phyloP scores from a whole-genome alignment of 495 filamentous ascomycete genomes.

The Penicillium waksmanii region DNA sequence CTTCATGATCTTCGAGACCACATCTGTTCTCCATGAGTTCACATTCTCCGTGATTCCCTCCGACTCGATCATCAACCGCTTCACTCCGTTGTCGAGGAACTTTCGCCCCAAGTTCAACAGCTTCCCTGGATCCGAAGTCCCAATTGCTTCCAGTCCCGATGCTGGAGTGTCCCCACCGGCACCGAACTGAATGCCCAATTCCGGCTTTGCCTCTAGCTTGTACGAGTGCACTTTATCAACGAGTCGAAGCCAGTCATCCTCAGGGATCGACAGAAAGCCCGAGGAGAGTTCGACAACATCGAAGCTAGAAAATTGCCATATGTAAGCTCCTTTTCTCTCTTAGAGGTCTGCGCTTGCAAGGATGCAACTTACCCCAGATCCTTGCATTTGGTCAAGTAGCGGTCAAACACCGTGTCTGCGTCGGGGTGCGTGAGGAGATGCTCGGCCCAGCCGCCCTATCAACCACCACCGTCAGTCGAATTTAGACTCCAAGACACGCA shows the following conservation, averaged over 20 bases:
- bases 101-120: constrained; percentile 53
- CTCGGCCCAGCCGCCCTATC: constrained; percentile 58
- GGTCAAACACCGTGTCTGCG: constrained; percentile 48
- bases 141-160: constrained; percentile 50
- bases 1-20: constrained; percentile 57
- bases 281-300: constrained; percentile 59
- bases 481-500: background rate
- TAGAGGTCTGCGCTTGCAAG: background rate
- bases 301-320: constrained; percentile 35
- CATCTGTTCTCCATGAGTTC: constrained; percentile 58
- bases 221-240: constrained; percentile 55
- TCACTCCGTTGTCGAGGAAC: constrained; percentile 59
- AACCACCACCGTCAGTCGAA: background rate
- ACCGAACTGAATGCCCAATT: constrained; percentile 64
- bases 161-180: constrained; percentile 60
- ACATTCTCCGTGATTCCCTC: constrained; percentile 67
- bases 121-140: constrained; percentile 56
- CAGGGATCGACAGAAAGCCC: constrained; percentile 58
- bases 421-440: constrained; percentile 56
- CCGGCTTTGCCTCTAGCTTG: constrained; percentile 60
- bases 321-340: background rate
- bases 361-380: constrained; percentile 42
- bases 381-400: constrained; percentile 56
- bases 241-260: constrained; percentile 60
- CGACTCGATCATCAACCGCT: constrained; percentile 65